These are phyloP conservation scores for Corylus heterophylla DNA, from an alignment of 306 rosid genomes.

Conservation along the genomic window DNA sequence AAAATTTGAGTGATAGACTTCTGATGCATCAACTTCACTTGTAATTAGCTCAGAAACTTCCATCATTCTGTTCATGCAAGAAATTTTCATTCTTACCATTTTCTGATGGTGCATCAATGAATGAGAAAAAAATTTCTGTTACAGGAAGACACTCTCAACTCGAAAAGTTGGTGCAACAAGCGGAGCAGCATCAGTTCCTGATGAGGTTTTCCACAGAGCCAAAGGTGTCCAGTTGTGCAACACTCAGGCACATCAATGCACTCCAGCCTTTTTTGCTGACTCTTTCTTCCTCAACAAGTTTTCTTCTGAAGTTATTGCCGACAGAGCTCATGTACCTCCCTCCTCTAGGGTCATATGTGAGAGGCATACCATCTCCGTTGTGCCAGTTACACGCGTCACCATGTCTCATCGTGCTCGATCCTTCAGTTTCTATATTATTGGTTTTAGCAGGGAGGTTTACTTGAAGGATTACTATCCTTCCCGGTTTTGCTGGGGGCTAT, in stretches of 20 bases:
- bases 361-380: conserved; percentile 84
- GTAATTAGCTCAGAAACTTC: too few species aligned
- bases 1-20: too few species aligned
- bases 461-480: conserved; percentile 88
- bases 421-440: conserved; percentile 88
- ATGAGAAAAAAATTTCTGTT: background rate
- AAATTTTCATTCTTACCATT: background rate
- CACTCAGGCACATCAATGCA: conserved; percentile 90
- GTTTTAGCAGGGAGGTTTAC: conserved; percentile 77
- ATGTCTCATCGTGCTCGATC: conserved; percentile 64
- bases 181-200: conserved; percentile 96
- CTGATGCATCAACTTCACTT: too few species aligned
- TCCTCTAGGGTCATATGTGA: conserved; percentile 86
- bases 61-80: background rate
- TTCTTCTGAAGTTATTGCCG: conserved; percentile 89
- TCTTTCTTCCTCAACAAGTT: conserved; percentile 83
- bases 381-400: conserved; percentile 85
- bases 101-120: conserved; percentile 13
- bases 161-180: conserved; percentile 83
- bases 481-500: conserved; percentile 88
- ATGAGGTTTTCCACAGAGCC: conserved; percentile 87
- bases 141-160: conserved; percentile 81
- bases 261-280: conserved; percentile 93
- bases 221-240: conserved; percentile 90
- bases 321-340: conserved; percentile 67